Base-by-base conservation (phyloP, 495 filamentous ascomycete species). In the Hypoxylon lenormandii region DNA sequence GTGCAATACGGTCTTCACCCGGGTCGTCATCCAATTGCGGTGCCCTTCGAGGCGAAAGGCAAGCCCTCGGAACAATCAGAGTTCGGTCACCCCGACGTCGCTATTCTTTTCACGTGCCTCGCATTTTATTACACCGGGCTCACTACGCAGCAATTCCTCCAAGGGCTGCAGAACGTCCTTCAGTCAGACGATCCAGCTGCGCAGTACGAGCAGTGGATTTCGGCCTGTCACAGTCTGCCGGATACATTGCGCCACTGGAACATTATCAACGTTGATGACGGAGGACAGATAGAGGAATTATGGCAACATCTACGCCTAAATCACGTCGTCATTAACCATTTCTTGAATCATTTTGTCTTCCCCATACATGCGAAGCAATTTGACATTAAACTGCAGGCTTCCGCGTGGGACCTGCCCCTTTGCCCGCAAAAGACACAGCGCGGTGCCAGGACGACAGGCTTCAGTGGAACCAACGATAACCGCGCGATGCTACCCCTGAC, bases 391-490 rank as follows among this genome's bases (percentile, higher is more conserved):
- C 60, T 87, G 11, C 82, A 85, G 54, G 80, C 83, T 2, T 84
- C 78, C 21, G 80, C 84, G 0, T 87, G 83, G 85, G 85, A 87
- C 60, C 76, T 87, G 15, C 82, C 84, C 0, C 58, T 83, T 3
- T 73, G 56, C 55, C 68, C 71, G 3, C 16, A 54, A 21, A 49
- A 28, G 1, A 15, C 51, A 0, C 64, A 42, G 49, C 74, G 46
- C 6, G n/a, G 37, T 6, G 47, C 65, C 16, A 65, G 69, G 37
- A 85, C 84, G 0, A 86, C 85, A 0, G 85, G 85, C 1, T 87
- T 87, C 66, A 84, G 81, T 42, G 85, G 85, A 0, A 87, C 85
- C 0, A 87, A 86, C 45, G 84, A 87, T 63, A 81, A 78, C 47
- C 73, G 80, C 15, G 52, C 63, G 0, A 77, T 84, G 74, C 70